A percentile compares a stretch with the other conserved stretches of the same genome.
Evolutionary conservation across 169 alveolate genomes (phyloP).

Genomic region (Babesia gibsoni): DNA sequence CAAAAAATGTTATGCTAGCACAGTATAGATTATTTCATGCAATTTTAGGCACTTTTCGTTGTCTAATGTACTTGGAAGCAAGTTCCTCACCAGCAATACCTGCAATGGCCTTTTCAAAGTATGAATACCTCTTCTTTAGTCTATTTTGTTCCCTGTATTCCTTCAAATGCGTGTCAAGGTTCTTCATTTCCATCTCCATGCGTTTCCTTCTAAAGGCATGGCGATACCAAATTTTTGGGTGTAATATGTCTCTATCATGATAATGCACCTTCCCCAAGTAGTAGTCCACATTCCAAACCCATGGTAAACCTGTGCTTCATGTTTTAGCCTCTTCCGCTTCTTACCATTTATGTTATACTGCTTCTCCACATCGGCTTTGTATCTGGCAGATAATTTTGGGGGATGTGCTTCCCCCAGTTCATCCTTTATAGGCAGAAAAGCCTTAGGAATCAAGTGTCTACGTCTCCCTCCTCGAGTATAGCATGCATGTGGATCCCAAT

Average conservation of each 20-base stretch:
- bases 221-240: conserved; percentile 80
- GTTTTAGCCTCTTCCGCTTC: background rate
- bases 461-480: conserved; percentile 83
- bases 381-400: conserved; percentile 66
- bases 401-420: conserved; percentile 88
- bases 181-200: conserved; percentile 56
- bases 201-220: conserved; percentile 65
- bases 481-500: conserved; percentile 78
- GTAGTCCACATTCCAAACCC: conserved; percentile 84
- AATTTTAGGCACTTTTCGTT: conserved; percentile 68
- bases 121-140: conserved; percentile 68
- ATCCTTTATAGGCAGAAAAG: conserved; percentile 79
- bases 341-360: conserved; percentile 81
- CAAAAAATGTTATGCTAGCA: too few species aligned
- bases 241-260: conserved; percentile 79
- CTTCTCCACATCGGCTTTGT: conserved; percentile 82
- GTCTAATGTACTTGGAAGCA: conserved; percentile 80
- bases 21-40: too few species aligned
- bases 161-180: conserved; percentile 43
- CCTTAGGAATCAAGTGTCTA: conserved; percentile 75
- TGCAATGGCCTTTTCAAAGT: conserved; percentile 78
- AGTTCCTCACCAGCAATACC: conserved; percentile 82
- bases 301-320: conserved; percentile 72
- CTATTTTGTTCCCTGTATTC: conserved; percentile 69
- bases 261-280: conserved; percentile 75